These are phyloP conservation scores for Dendrobium officinale DNA, from an alignment of 106 monocot species.

Conservation along the genomic window DNA sequence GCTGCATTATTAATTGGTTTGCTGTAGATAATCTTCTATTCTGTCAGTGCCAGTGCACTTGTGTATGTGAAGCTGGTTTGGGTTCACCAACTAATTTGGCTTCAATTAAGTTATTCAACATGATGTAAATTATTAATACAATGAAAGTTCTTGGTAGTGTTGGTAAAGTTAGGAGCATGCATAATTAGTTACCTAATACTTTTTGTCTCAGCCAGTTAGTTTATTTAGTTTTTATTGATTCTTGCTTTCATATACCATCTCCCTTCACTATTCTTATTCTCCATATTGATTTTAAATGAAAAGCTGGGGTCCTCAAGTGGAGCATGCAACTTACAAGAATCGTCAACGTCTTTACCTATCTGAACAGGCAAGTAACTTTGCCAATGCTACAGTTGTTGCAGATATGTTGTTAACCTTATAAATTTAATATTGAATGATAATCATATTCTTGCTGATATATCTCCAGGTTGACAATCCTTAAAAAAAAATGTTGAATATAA, in stretches of 20 bases:
- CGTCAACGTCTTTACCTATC: slow-evolving; percentile 95
- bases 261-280: neutral
- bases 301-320: slow-evolving; percentile 92
- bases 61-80: neutral
- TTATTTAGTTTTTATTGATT: neutral
- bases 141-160: neutral
- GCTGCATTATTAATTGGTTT: slow-evolving; percentile 3
- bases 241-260: neutral
- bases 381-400: neutral
- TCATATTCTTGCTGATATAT: neutral
- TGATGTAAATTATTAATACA: neutral
- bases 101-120: neutral
- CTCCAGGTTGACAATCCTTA: neutral
- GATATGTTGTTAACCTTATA: neutral
- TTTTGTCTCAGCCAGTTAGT: neutral
- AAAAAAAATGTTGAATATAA: neutral
- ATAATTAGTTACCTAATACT: neutral
- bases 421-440: neutral
- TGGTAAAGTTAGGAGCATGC: neutral
- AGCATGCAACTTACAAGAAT: slow-evolving; percentile 85
- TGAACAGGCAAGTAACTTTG: slow-evolving; percentile 60
- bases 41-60: neutral
- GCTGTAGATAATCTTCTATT: neutral
- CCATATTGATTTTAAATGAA: neutral
- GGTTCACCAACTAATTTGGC: neutral